These are phyloP conservation scores for Candida caryicola DNA, from an alignment of 805 yeast species.

Conservation along the genomic window DNA sequence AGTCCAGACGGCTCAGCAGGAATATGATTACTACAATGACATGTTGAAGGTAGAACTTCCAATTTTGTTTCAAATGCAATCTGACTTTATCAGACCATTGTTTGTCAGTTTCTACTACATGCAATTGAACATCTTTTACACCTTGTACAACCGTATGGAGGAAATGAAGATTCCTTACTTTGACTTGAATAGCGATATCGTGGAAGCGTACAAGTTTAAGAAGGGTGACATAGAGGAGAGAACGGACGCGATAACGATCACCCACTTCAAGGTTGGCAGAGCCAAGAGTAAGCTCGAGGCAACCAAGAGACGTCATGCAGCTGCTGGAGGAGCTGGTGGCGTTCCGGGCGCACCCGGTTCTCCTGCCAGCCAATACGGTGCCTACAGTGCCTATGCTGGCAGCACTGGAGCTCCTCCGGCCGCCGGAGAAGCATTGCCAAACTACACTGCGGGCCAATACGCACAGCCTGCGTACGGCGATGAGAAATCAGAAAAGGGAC, in stretches of 20 bases:
- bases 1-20: conserved; percentile 87
- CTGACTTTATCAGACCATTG: conserved; percentile 88
- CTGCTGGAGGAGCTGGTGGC: conserved; percentile 22
- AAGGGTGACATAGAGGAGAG: conserved; percentile 90
- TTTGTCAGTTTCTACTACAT: conserved; percentile 93
- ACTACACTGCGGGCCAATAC: conserved; percentile 13
- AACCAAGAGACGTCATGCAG: conserved; percentile 70
- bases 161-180: conserved; percentile 96
- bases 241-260: conserved; percentile 83
- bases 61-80: conserved; percentile 78
- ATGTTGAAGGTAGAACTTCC: conserved; percentile 92
- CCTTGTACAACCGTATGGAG: conserved; percentile 86
- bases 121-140: conserved; percentile 96
- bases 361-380: conserved; percentile 16
- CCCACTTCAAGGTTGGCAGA: conserved; percentile 87
- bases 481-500: conserved; percentile 14
- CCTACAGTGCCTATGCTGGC: conserved; percentile 7
- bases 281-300: conserved; percentile 82
- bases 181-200: conserved; percentile 78
- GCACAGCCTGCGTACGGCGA: conserved; percentile 25
- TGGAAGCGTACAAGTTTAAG: conserved; percentile 73
- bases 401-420: conserved; percentile 20
- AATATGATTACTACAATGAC: conserved; percentile 92
- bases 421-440: conserved; percentile 13
- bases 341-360: conserved; percentile 20